These are phyloP conservation scores for Venturia pyrina DNA, from an alignment of 2,329 filamentous ascomycete species.

Conservation along the genomic window DNA sequence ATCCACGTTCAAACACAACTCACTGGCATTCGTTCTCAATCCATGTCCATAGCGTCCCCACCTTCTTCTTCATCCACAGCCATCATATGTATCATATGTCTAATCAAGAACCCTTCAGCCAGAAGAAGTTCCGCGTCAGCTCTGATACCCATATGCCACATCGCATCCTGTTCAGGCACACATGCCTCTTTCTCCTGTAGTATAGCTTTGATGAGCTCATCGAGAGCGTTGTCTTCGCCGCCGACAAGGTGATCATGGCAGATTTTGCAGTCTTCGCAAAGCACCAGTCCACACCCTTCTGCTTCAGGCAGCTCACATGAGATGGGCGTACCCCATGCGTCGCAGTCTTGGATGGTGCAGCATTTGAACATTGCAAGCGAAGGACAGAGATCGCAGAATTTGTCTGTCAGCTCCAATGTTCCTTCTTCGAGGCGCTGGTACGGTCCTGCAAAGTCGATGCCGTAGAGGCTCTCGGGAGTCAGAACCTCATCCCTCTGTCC, in stretches of 20 bases:
- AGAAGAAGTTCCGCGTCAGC: constrained; percentile 6
- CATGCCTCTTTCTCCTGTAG: neutral
- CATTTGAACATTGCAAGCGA: constrained; percentile 1
- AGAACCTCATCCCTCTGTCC: neutral
- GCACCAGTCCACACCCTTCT: constrained; percentile 2
- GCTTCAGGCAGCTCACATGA: neutral
- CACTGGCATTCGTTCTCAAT: neutral
- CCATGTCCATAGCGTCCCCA: neutral
- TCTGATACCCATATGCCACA: constrained; percentile 2
- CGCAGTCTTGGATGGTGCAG: neutral
- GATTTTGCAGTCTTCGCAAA: constrained; percentile 6
- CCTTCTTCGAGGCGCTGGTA: neutral
- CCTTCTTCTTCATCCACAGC: neutral
- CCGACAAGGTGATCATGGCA: neutral
- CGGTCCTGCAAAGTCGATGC: neutral
- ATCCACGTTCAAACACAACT: neutral
- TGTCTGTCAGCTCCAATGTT: neutral
- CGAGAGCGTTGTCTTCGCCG: neutral
- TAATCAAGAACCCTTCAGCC: neutral
- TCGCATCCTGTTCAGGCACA: neutral
- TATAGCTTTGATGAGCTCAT: constrained; percentile 1
- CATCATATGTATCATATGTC: neutral
- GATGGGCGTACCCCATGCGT: neutral
- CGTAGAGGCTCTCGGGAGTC: neutral
- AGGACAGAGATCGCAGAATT: constrained; percentile 7